Percentiles rank a stretch among this genome's conserved stretches.
phyloP scores from a whole-genome alignment of 805 yeast species.

The Candida tibetensis region DNA sequence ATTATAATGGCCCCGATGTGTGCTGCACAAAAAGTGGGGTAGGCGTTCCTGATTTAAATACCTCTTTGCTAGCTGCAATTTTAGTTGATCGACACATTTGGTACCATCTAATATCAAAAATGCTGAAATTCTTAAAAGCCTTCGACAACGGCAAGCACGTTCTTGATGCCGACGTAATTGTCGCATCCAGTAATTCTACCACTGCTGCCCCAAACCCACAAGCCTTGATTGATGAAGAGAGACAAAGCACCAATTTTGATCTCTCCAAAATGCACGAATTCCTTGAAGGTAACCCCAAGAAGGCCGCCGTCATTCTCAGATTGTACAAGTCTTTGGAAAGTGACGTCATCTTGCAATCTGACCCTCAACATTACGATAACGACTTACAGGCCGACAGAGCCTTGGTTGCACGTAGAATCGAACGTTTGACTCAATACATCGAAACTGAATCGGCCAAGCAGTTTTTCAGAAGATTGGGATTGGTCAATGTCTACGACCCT shows the following conservation, averaged over 20 bases:
- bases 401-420: constrained; percentile 57
- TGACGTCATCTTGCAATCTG: constrained; percentile 62
- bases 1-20: too few species aligned
- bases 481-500: constrained; percentile 71
- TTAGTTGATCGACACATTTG: too few species aligned
- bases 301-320: constrained; percentile 26
- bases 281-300: constrained; percentile 51
- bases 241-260: constrained; percentile 41
- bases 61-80: background rate
- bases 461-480: constrained; percentile 57
- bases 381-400: constrained; percentile 57
- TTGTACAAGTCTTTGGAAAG: constrained; percentile 52
- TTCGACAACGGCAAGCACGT: background rate
- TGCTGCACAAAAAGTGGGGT: constrained; percentile 5
- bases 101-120: too few species aligned
- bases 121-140: too few species aligned
- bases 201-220: constrained; percentile 32
- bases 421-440: constrained; percentile 58
- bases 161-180: background rate
- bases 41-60: background rate
- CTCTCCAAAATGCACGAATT: constrained; percentile 46
- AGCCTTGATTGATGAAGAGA: constrained; percentile 39
- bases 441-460: constrained; percentile 45
- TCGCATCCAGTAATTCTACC: constrained; percentile 1
- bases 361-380: constrained; percentile 55